A percentile compares a stretch with the other conserved stretches of the same genome.
Conservation (phyloP, 129 eudicot genomes). For the Chrysanthemum makinoi region DNA sequence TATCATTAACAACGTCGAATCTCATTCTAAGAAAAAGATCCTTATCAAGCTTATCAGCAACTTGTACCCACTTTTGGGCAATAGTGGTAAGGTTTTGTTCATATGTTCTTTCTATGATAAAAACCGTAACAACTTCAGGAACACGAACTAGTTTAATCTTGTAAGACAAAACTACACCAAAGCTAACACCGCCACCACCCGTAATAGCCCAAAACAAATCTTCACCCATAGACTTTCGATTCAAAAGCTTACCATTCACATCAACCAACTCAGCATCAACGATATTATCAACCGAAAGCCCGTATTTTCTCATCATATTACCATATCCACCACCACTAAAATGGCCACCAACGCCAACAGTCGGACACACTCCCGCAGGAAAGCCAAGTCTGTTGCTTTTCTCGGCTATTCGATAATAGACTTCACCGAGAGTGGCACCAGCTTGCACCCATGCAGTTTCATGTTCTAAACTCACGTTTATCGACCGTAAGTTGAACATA, state of each 20-base stretch:
- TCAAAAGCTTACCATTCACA: conserved; percentile 24
- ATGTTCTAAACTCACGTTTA: conserved; percentile 18
- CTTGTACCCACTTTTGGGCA: conserved; percentile 29
- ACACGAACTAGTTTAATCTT: conserved; percentile 39
- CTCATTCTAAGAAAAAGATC: conserved; percentile 36
- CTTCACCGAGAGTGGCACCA: conserved; percentile 48
- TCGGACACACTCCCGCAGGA: conserved; percentile 49
- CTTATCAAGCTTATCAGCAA: conserved; percentile 34
- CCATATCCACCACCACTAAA: conserved; percentile 54
- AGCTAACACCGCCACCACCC: conserved; percentile 51
- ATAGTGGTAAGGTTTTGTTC: conserved; percentile 28
- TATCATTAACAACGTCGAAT: conserved; percentile 21
- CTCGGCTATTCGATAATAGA: conserved; percentile 38
- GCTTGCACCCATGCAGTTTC: conserved; percentile 47
- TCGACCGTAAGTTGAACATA: conserved; percentile 32
- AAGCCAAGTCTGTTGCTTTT: conserved; percentile 36
- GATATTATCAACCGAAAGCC: conserved; percentile 41
- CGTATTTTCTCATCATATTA: conserved; percentile 44
- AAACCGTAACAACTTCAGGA: conserved; percentile 39
- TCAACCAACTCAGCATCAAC: conserved; percentile 39
- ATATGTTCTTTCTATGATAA: conserved; percentile 6
- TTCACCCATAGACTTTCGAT: conserved; percentile 46
- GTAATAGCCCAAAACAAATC: conserved; percentile 60
- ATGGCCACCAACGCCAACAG: conserved; percentile 58
- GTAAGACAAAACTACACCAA: conserved; percentile 39